Percentiles rank a stretch among this genome's conserved stretches.
Conservation (phyloP, 2,329 filamentous ascomycete species). For the Exophiala sideris region DNA sequence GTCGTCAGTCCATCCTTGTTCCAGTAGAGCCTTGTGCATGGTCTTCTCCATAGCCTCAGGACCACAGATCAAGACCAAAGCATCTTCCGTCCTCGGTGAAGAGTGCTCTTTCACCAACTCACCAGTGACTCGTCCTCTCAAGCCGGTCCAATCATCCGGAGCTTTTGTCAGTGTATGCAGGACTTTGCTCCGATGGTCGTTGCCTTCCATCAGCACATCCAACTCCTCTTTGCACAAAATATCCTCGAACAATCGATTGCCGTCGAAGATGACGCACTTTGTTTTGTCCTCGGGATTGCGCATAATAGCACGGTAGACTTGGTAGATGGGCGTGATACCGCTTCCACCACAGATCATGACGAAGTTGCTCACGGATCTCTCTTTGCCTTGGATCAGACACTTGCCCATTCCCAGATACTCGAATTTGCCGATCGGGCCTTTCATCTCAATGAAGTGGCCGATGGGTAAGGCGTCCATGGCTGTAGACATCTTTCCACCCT, state of each 20-base stretch:
- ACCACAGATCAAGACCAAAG: conserved; percentile 74
- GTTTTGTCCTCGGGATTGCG: conserved; percentile 62
- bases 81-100: conserved; percentile 44
- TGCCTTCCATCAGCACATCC: conserved; percentile 57
- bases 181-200: conserved; percentile 59
- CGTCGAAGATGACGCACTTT: conserved; percentile 69
- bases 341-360: conserved; percentile 84
- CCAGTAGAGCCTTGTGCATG: conserved; percentile 54
- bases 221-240: conserved; percentile 77
- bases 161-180: conserved; percentile 68
- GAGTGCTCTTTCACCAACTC: conserved; percentile 60
- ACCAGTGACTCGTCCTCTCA: conserved; percentile 63
- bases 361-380: conserved; percentile 62
- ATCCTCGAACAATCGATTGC: conserved; percentile 73
- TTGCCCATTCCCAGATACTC: conserved; percentile 68
- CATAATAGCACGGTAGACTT: conserved; percentile 73
- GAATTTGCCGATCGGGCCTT: conserved; percentile 83
- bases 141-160: conserved; percentile 63
- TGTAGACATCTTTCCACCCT: conserved; percentile 77
- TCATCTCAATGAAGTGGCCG: conserved; percentile 75
- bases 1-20: conserved; percentile 67
- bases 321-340: conserved; percentile 90
- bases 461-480: conserved; percentile 70
- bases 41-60: conserved; percentile 71
- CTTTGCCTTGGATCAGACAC: conserved; percentile 58